phyloP scores from a whole-genome alignment of 371 early-diverging fungal genomes.

The Nematocida sp. region DNA sequence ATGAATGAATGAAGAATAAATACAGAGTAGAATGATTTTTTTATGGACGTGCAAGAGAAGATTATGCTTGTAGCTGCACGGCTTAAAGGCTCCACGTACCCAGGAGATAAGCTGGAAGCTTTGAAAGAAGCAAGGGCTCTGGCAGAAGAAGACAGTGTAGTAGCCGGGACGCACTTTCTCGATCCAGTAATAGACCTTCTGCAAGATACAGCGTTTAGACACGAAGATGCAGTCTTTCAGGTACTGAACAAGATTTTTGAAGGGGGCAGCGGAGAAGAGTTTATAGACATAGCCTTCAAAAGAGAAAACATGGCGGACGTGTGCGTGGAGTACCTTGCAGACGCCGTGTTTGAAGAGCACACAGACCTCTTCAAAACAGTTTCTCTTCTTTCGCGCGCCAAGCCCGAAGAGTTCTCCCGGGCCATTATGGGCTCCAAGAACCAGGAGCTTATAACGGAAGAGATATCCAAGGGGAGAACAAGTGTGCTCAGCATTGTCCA shows the following conservation, averaged over 20 bases:
- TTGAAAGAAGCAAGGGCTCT: conserved; percentile 28
- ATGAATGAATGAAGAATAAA: background rate
- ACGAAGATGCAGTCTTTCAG: background rate
- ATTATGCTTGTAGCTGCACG: conserved; percentile 26
- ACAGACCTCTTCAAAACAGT: background rate
- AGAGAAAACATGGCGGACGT: background rate
- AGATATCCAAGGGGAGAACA: conserved; percentile 9
- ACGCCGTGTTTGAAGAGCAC: background rate
- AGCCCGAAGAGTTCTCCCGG: background rate
- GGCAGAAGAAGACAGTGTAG: conserved; percentile 25
- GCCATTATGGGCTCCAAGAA: background rate
- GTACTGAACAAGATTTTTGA: conserved; percentile 22
- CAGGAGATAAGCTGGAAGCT: conserved; percentile 25
- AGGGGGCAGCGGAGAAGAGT: conserved; percentile 35
- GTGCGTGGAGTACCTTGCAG: background rate
- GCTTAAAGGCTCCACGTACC: conserved; percentile 36
- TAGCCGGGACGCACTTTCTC: conserved; percentile 38
- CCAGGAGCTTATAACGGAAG: background rate
- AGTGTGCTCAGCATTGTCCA: conserved; percentile 2
- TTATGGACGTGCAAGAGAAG: conserved; percentile 43
- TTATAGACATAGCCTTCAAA: conserved; percentile 25
- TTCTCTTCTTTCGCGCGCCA: background rate
- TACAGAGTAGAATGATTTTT: conserved; percentile 1
- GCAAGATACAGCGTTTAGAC: background rate
- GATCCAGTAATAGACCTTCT: background rate